phyloP scores from a whole-genome alignment of 768 basidiomycete species.

The Guyanaporus albipodus region DNA sequence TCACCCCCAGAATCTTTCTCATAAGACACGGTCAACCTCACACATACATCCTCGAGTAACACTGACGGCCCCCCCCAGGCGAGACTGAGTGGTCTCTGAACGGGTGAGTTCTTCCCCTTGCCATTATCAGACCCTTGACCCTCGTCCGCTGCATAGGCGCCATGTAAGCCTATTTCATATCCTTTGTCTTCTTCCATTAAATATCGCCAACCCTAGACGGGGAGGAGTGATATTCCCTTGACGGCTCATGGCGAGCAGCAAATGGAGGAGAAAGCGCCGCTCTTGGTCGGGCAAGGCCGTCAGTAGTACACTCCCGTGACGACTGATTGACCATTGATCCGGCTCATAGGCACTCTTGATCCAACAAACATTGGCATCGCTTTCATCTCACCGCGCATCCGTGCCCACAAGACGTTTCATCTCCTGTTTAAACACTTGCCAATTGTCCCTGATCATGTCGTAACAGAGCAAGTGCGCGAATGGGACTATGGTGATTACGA shows the following conservation, averaged over 20 bases:
- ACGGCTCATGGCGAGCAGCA: conserved; percentile 72
- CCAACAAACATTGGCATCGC: conserved; percentile 71
- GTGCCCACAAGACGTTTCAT: conserved; percentile 84
- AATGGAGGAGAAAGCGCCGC: conserved; percentile 57
- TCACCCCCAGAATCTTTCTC: conserved; percentile 72
- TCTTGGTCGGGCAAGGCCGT: conserved; percentile 78
- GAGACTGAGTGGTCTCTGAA: conserved; percentile 94
- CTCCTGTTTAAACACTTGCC: conserved; percentile 60
- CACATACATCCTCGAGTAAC: not conserved
- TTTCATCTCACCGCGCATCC: conserved; percentile 81
- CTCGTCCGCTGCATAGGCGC: conserved; percentile 40
- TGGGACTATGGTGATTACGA: conserved; percentile 96
- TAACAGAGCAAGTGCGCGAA: conserved; percentile 69
- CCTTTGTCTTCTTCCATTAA: conserved; percentile 1
- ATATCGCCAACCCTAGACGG: conserved; percentile 55
- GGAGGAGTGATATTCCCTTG: conserved; percentile 82
- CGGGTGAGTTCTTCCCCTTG: conserved; percentile 46
- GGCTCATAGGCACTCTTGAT: conserved; percentile 62
- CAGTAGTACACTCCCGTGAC: conserved; percentile 31
- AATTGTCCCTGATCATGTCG: conserved; percentile 45
- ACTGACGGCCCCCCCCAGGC: conserved; percentile 40
- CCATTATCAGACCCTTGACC: not conserved
- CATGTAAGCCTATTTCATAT: conserved; percentile 43
- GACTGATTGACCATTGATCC: not conserved
- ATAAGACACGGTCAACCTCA: conserved; percentile 64